Base-by-base conservation (phyloP, 495 filamentous ascomycete species). In the Filosporella fistucella region DNA sequence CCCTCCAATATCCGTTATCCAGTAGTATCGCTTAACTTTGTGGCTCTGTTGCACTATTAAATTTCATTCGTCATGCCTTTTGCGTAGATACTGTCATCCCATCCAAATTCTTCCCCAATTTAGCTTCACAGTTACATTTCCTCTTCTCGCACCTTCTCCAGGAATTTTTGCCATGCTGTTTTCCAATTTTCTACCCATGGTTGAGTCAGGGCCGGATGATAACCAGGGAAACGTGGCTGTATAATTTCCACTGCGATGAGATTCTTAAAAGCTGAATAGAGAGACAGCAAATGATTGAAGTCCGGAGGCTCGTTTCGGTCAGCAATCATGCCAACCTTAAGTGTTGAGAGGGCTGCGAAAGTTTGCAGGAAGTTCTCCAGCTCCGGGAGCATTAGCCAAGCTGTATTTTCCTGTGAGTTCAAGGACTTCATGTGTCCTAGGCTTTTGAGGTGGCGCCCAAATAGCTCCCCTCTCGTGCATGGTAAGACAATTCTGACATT, bases 401-500 rank as follows among this genome's bases (percentile, higher is more conserved):
- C 25, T 6, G 23, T 36, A 16, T 13, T 33, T 8, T 22, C 20
- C n/a, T n/a, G n/a, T n/a, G n/a, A n/a, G n/a, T n/a, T n/a, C n/a
- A n/a, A n/a, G n/a, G n/a, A n/a, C n/a, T n/a, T n/a, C n/a, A n/a
- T n/a, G n/a, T n/a, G n/a, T n/a, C n/a, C n/a, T n/a, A n/a, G n/a
- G n/a, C n/a, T n/a, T n/a, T n/a, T 17, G 41, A 24, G 22, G 6
- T 24, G 1, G 26, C 17, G 12, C 12, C 17, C 21, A 12, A 40
- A 18, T 6, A 55, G n/a, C 9, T 45, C 34, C 3, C 36, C 36
- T 40, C 33, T 22, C 1, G 33, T 22, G 6, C n/a, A 47, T 12
- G 52, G 52, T 22, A 55, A 33, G n/a, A 3, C 13, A 13, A 55
- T 24, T 14, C 25, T 49, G 34, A 55, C 28, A 7, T 26, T 42